phyloP scores from a whole-genome alignment of 2,329 filamentous ascomycete genomes.

The Diplodia scrobiculata region DNA sequence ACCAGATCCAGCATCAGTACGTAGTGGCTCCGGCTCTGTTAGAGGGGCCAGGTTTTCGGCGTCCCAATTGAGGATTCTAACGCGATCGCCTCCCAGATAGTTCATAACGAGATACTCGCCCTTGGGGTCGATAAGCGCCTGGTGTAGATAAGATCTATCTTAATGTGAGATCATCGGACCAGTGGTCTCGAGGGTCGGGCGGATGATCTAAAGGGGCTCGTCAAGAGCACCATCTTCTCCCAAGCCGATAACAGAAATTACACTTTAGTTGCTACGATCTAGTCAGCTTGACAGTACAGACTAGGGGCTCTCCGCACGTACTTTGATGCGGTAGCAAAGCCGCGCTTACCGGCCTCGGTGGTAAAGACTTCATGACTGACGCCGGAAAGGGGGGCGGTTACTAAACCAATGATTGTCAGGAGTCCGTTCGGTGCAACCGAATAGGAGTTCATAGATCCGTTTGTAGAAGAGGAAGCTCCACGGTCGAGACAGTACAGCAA shows the following conservation, averaged over 20 bases:
- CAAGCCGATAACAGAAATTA: constrained; percentile 41
- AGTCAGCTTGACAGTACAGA: not conserved
- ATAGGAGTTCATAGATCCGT: constrained; percentile 52
- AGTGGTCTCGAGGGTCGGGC: constrained; percentile 44
- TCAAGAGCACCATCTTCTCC: constrained; percentile 30
- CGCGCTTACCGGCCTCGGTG: constrained; percentile 42
- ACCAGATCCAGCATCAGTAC: constrained; percentile 58
- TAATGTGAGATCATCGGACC: constrained; percentile 53
- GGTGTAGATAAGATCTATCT: constrained; percentile 64
- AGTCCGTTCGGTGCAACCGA: constrained; percentile 44
- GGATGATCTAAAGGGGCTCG: constrained; percentile 47
- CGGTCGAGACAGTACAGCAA: constrained; percentile 64
- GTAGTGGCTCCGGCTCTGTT: constrained; percentile 50
- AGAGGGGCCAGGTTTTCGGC: constrained; percentile 48
- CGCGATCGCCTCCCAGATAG: constrained; percentile 65
- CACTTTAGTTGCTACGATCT: constrained; percentile 36
- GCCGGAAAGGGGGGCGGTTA: constrained; percentile 46
- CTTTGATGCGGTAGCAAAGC: constrained; percentile 50
- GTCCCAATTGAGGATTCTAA: constrained; percentile 62
- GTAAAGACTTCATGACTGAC: constrained; percentile 47
- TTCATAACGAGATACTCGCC: constrained; percentile 63
- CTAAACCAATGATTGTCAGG: constrained; percentile 34
- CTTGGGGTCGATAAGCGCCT: constrained; percentile 66
- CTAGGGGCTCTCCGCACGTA: not conserved
- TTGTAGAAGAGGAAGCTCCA: constrained; percentile 48